Evolutionary conservation across 2,329 filamentous ascomycete genomes (phyloP), one percentile per base, ranked within the genome.

Genomic region (Sporothrix pseudoabietina): DNA sequence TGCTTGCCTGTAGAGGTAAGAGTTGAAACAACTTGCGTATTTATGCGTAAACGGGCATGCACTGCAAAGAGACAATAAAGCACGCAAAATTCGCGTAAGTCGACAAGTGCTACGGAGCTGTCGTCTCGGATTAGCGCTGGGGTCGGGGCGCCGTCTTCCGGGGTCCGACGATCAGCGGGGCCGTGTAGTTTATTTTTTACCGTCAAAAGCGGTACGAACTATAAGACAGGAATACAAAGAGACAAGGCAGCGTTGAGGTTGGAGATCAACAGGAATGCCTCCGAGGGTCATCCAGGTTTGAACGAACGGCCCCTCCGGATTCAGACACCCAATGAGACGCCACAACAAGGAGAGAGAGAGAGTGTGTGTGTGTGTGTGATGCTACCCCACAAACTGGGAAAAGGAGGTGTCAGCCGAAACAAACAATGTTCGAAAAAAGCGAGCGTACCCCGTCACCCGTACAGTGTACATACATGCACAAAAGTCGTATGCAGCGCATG

Each of bases 301-400:
- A 49, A 49, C 44, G 14, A 26, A 26, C 4, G 14, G 2, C 49
- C 52, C 52, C 55, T 59, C 55, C 55, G 30, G 30, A 35, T 55
- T 59, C 26, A 16, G 59, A 26, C 5, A 41, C 19, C 59, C 35
- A 63, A 63, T 63, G 59, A 63, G 59, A 63, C 19, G n/a, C 35
- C 35, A 26, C 9, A 35, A 63, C 9, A 35, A 63, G 35, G 57
- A 12, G 57, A 59, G 16, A 32, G 26, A 59, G 59, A 26, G 26
- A 26, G 26, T 26, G 26, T 26, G 26, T 26, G 26, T 26, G 26
- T 1, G 26, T 26, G 26, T 26, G 26, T 26, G 26, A 63, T 44
- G 35, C 19, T 41, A 63, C 59, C 59, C 59, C 59, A 44, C 59
- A 63, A 63, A 63, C 59, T 63, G 16, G 55, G 59, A 22, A 63